Evolutionary conservation across 139 green algal genomes (phyloP).

Genomic region (Limnomonas spitsbergensis): DNA sequence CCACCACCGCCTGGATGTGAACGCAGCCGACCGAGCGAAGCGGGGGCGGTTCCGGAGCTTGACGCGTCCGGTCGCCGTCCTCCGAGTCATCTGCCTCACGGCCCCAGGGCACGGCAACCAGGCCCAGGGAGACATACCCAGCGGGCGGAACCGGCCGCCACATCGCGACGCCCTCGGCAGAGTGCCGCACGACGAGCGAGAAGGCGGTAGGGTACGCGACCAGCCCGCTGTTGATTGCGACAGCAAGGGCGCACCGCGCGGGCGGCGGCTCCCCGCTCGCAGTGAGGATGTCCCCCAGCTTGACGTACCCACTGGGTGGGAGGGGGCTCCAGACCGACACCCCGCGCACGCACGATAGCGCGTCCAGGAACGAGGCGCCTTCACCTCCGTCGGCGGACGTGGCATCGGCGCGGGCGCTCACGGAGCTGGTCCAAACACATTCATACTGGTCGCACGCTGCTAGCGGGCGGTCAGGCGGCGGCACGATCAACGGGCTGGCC

Average conservation of each 20-base stretch:
- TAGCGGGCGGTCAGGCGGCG: constrained; percentile 48
- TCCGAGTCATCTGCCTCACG: not conserved
- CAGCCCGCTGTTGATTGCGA: constrained; percentile 79
- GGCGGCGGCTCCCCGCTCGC: not conserved
- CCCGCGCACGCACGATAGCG: constrained; percentile 43
- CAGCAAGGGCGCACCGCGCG: constrained; percentile 42
- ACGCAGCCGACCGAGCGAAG: constrained; percentile 48
- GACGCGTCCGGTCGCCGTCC: not conserved
- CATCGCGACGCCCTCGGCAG: constrained; percentile 36
- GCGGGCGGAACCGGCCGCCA: constrained; percentile 67
- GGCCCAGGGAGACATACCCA: constrained; percentile 73
- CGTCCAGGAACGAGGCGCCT: constrained; percentile 25
- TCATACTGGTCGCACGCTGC: constrained; percentile 56
- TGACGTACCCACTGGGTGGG: constrained; percentile 68
- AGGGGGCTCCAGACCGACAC: constrained; percentile 80
- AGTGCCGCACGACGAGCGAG: constrained; percentile 39
- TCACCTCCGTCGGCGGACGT: not conserved
- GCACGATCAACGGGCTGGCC: constrained; percentile 45
- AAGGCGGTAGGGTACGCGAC: constrained; percentile 63
- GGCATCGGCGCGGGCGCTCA: not conserved
- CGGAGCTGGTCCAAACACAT: constrained; percentile 54
- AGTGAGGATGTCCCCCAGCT: constrained; percentile 21
- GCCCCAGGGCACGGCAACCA: constrained; percentile 60
- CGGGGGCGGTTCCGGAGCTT: constrained; percentile 31
- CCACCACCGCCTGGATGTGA: constrained; percentile 44